Evolutionary conservation across 2,329 filamentous ascomycete genomes (phyloP).

Genomic region (Fusarium verrucosum): DNA sequence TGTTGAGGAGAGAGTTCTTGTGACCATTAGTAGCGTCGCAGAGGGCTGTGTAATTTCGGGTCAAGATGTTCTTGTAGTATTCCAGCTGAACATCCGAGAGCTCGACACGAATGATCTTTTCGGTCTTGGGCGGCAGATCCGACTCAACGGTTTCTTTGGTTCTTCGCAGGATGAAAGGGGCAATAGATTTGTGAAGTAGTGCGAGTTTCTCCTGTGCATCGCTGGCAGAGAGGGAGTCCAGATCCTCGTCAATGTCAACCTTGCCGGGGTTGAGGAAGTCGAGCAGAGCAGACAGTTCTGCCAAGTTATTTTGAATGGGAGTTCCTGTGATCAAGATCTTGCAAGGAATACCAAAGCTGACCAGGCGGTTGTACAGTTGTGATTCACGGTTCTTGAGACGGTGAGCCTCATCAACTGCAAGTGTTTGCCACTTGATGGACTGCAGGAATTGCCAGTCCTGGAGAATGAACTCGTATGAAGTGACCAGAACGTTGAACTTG

Average conservation of each 20-base stretch:
- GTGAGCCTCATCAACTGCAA: conserved; percentile 96
- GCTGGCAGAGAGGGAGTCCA: conserved; percentile 80
- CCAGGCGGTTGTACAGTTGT: conserved; percentile 85
- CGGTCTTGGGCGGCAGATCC: conserved; percentile 93
- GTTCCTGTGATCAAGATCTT: conserved; percentile 95
- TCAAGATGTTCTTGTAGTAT: conserved; percentile 99
- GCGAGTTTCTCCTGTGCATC: conserved; percentile 88
- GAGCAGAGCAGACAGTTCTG: conserved; percentile 89
- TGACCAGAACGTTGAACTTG: conserved; percentile 97
- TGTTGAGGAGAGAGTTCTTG: conserved; percentile 94
- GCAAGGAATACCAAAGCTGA: conserved; percentile 87
- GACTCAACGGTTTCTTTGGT: conserved; percentile 98
- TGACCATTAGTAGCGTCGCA: conserved; percentile 90
- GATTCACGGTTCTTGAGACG: conserved; percentile 96
- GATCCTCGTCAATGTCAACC: conserved; percentile 88
- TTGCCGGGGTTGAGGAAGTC: conserved; percentile 98
- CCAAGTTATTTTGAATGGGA: conserved; percentile 95
- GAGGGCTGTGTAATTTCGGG: conserved; percentile 92
- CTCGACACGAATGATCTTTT: conserved; percentile 98
- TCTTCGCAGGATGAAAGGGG: conserved; percentile 92
- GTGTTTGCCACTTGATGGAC: conserved; percentile 95
- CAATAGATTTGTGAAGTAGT: conserved; percentile 84
- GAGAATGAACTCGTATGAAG: conserved; percentile 96
- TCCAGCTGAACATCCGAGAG: conserved; percentile 95
- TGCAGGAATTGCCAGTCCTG: conserved; percentile 84